Evolutionary conservation across 805 yeast genomes (phyloP).

Genomic region (Candida coleopterorum): DNA sequence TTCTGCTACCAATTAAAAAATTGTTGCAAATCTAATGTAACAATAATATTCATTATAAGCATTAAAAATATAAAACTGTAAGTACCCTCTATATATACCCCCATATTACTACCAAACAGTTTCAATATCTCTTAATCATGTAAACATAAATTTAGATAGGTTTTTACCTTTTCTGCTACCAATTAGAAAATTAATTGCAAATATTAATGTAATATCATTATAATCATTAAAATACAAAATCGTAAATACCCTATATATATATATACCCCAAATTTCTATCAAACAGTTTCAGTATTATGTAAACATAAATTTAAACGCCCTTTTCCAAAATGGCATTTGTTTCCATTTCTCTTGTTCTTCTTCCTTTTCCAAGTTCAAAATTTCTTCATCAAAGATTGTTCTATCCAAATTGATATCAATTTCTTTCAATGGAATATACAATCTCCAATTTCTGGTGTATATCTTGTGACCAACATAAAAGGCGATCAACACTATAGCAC

Average conservation of each 20-base stretch:
- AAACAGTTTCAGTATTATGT: constrained; percentile 3
- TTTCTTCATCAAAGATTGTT: constrained; percentile 31
- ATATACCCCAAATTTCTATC: neutral
- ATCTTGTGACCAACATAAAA: constrained; percentile 32
- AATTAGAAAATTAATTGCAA: too few species aligned
- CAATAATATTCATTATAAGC: too few species aligned
- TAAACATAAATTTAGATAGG: too few species aligned
- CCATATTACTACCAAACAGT: too few species aligned
- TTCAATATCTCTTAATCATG: too few species aligned
- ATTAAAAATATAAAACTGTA: too few species aligned
- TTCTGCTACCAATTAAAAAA: too few species aligned
- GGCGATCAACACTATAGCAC: constrained; percentile 26
- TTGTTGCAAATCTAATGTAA: too few species aligned
- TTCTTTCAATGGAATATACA: constrained; percentile 22
- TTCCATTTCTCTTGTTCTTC: constrained; percentile 19
- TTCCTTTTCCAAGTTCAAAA: constrained; percentile 26
- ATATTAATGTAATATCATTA: constrained; percentile 1
- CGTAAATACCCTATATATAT: neutral
- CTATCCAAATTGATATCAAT: constrained; percentile 28
- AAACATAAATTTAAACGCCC: constrained; percentile 12
- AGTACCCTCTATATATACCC: too few species aligned
- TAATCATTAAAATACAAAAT: constrained; percentile 2
- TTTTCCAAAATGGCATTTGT: constrained; percentile 15
- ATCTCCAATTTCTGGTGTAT: constrained; percentile 26
- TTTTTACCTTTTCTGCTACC: too few species aligned